A percentile compares a stretch with the other conserved stretches of the same genome.
These are phyloP conservation scores for Ogataea methanolica DNA, from an alignment of 805 yeast species.

Conservation along the genomic window DNA sequence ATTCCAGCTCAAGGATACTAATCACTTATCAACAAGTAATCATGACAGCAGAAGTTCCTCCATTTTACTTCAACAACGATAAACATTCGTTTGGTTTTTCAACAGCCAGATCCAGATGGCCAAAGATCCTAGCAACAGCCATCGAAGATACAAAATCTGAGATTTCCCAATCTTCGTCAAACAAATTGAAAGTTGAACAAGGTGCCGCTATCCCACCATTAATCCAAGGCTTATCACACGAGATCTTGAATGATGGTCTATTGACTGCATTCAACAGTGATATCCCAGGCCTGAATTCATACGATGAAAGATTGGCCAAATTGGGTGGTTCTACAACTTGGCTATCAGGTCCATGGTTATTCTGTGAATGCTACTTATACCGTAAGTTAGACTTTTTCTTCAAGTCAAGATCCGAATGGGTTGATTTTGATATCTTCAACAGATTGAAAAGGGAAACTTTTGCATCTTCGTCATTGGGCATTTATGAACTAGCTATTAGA, in stretches of 20 bases:
- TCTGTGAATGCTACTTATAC: conserved; percentile 80
- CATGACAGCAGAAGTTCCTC: conserved; percentile 31
- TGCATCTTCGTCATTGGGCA: conserved; percentile 68
- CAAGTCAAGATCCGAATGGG: conserved; percentile 39
- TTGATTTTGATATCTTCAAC: conserved; percentile 68
- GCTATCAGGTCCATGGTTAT: conserved; percentile 89
- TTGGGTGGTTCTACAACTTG: conserved; percentile 45
- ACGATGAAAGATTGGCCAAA: conserved; percentile 49
- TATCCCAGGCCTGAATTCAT: conserved; percentile 47
- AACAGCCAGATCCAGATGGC: conserved; percentile 84
- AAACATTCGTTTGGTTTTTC: conserved; percentile 73
- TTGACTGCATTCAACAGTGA: conserved; percentile 36
- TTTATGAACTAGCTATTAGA: conserved; percentile 72
- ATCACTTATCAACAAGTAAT: not conserved
- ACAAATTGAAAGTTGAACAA: conserved; percentile 33
- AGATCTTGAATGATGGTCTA: conserved; percentile 37
- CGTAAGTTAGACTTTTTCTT: conserved; percentile 51
- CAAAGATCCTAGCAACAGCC: conserved; percentile 66
- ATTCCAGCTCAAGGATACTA: not conserved
- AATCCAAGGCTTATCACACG: conserved; percentile 40
- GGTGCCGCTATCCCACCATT: conserved; percentile 41
- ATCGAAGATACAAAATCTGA: conserved; percentile 49
- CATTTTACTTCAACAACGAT: conserved; percentile 61
- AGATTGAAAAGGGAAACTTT: conserved; percentile 70
- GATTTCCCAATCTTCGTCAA: not conserved